These are phyloP conservation scores for Aquilaria sinensis DNA, from an alignment of 345 rosid genomes.

Conservation along the genomic window DNA sequence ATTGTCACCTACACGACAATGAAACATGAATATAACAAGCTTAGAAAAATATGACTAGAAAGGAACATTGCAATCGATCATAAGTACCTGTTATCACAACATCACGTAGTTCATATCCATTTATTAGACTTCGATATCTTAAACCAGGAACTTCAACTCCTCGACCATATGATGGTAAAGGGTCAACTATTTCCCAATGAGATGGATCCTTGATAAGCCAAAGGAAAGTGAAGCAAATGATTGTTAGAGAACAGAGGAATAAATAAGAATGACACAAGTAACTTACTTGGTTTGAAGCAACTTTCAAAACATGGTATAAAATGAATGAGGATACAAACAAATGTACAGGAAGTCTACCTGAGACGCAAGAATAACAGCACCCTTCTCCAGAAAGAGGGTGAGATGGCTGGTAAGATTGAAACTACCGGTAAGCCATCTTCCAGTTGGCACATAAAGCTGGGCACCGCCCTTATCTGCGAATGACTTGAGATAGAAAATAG, in stretches of 20 bases:
- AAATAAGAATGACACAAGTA: no score
- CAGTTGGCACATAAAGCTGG: slow-evolving; percentile 85
- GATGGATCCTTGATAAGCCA: slow-evolving; percentile 49
- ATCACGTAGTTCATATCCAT: slow-evolving; percentile 63
- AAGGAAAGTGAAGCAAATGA: slow-evolving; percentile 4
- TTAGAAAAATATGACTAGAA: not conserved
- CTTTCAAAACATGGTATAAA: no score
- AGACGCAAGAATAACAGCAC: slow-evolving; percentile 84
- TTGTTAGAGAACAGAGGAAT: not conserved
- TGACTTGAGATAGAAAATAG: slow-evolving; percentile 89
- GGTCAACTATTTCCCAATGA: slow-evolving; percentile 77
- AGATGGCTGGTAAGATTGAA: slow-evolving; percentile 96
- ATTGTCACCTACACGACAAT: slow-evolving; percentile 53
- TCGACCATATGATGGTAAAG: slow-evolving; percentile 85
- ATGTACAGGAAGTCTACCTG: slow-evolving; percentile 40
- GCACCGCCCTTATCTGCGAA: slow-evolving; percentile 98
- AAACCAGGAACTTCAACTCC: slow-evolving; percentile 76
- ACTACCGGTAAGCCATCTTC: slow-evolving; percentile 92
- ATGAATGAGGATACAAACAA: not conserved
- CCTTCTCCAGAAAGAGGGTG: slow-evolving; percentile 85
- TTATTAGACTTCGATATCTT: slow-evolving; percentile 76
- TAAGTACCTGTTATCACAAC: slow-evolving; percentile 77
- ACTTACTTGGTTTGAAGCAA: no score
- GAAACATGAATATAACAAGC: slow-evolving; percentile 2
- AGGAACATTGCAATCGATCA: not conserved